Evolutionary conservation across 2,329 filamentous ascomycete genomes (phyloP).

Genomic region (Verticillium zaregamsianum): DNA sequence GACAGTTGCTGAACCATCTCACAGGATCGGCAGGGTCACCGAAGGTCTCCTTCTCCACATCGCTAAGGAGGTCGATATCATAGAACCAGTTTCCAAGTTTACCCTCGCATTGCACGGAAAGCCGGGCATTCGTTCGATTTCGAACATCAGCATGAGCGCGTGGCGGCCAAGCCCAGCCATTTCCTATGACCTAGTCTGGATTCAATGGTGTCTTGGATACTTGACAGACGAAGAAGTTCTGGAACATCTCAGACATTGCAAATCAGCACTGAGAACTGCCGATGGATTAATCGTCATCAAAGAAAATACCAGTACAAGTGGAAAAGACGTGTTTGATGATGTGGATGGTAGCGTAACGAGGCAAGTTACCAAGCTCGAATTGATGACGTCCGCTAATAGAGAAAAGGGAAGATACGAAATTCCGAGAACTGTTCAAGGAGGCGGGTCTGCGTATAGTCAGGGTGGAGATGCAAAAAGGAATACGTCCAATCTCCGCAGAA

Average conservation of each 20-base stretch:
- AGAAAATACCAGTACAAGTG: conserved; percentile 65
- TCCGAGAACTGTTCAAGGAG: no score
- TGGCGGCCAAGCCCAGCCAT: conserved; percentile 48
- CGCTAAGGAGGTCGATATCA: conserved; percentile 59
- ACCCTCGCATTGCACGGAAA: conserved; percentile 56
- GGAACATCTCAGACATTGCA: conserved; percentile 60
- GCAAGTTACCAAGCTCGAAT: conserved; percentile 22
- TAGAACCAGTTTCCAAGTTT: conserved; percentile 85
- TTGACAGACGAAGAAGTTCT: conserved; percentile 70
- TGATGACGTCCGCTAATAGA: no score
- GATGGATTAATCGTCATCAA: conserved; percentile 28
- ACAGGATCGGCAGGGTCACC: neutral
- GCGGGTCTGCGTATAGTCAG: no score
- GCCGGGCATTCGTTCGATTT: conserved; percentile 58
- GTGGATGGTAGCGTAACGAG: conserved; percentile 74
- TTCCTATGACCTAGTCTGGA: conserved; percentile 78
- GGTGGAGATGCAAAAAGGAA: no score
- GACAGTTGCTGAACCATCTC: neutral
- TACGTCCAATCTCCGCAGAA: no score
- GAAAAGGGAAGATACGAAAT: no score
- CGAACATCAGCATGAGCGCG: conserved; percentile 68
- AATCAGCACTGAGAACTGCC: conserved; percentile 24
- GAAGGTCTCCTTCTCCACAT: neutral
- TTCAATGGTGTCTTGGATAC: conserved; percentile 84
- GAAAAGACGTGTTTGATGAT: conserved; percentile 67